A percentile compares a stretch with the other conserved stretches of the same genome.
Evolutionary conservation across 2,329 filamentous ascomycete genomes (phyloP).

Genomic region (Hypoxylon sp.): DNA sequence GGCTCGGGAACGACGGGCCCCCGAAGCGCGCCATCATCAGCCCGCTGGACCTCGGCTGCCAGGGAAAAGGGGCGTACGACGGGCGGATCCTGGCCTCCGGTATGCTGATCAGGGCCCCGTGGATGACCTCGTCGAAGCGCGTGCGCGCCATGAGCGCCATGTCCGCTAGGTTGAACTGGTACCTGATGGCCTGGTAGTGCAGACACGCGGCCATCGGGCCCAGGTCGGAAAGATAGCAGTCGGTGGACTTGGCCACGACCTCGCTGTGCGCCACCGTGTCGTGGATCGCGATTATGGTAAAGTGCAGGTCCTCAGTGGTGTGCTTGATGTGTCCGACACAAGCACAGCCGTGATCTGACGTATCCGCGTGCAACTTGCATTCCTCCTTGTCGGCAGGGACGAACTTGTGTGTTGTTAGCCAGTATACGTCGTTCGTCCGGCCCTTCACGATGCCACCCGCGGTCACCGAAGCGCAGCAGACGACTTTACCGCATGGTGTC

Average conservation of each 20-base stretch:
- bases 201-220: background rate
- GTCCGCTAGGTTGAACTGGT: background rate
- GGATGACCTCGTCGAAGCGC: slow-evolving; percentile 7
- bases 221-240: background rate
- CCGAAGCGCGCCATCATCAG: slow-evolving; percentile 21
- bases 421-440: background rate
- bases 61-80: background rate
- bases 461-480: slow-evolving; percentile 18
- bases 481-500: background rate
- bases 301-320: slow-evolving; percentile 6
- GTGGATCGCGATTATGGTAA: slow-evolving; percentile 17
- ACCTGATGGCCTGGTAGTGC: slow-evolving; percentile 5
- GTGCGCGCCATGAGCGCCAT: slow-evolving; percentile 17
- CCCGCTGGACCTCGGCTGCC: background rate
- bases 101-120: background rate
- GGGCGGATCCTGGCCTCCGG: slow-evolving; percentile 4
- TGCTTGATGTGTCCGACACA: slow-evolving; percentile 14
- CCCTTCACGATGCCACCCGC: slow-evolving; percentile 23
- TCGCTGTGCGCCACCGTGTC: background rate
- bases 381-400: background rate
- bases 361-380: slow-evolving; percentile 4
- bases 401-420: slow-evolving; percentile 19
- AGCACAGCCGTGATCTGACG: slow-evolving; percentile 10
- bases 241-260: background rate
- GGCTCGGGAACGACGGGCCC: background rate